phyloP scores from a whole-genome alignment of 1,139 yeast genomes.

The Pichia sp. region DNA sequence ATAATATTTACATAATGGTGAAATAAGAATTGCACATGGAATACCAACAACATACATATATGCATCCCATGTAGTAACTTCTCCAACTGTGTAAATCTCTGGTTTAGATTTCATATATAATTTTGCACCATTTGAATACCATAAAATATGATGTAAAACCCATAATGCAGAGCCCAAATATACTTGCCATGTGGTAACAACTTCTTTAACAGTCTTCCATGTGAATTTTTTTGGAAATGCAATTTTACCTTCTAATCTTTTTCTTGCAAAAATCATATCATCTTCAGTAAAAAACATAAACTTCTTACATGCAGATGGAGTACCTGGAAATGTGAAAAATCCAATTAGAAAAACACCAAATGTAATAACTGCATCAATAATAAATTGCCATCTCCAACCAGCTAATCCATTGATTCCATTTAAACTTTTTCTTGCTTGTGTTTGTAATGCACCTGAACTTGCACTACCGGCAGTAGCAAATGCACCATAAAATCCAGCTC shows the following conservation, averaged over 20 bases:
- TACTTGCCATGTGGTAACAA: background rate
- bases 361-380: constrained; percentile 1
- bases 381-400: constrained; percentile 1
- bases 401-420: background rate
- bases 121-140: background rate
- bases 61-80: background rate
- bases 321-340: background rate
- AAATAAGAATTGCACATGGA: background rate
- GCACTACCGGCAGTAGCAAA: background rate
- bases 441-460: background rate
- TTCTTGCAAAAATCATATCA: background rate
- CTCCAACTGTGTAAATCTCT: background rate
- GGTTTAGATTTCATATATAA: background rate
- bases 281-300: background rate
- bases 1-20: background rate
- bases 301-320: background rate
- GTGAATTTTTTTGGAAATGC: background rate
- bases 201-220: background rate
- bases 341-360: background rate
- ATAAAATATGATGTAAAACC: background rate
- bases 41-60: background rate
- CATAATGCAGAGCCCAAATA: background rate
- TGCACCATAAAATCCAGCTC: background rate
- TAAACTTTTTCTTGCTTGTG: background rate
- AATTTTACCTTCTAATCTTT: background rate